phyloP scores from a whole-genome alignment of 345 rosid genomes.

The Lagerstroemia speciosa region DNA sequence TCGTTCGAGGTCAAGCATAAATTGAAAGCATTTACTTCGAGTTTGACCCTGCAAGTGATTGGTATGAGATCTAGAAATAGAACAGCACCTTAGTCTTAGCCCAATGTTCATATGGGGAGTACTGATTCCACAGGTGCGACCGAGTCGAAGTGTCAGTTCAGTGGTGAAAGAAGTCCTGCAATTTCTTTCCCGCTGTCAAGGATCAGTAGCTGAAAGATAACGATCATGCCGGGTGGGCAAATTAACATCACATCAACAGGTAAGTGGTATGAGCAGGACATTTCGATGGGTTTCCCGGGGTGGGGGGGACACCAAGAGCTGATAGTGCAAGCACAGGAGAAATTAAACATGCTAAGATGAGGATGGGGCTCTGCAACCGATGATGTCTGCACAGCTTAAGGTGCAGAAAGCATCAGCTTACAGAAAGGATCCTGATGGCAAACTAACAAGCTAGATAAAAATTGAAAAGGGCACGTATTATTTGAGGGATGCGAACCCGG shows the following conservation, averaged over 20 bases:
- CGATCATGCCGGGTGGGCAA: conserved; percentile 87
- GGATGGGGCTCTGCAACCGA: no score
- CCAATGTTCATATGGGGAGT: conserved; percentile 89
- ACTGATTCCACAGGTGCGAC: conserved; percentile 60
- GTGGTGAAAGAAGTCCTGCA: conserved; percentile 90
- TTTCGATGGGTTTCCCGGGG: no score
- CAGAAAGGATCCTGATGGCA: no score
- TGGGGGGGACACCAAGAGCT: no score
- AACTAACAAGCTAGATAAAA: background rate
- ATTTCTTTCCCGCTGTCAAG: conserved; percentile 94
- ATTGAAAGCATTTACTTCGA: background rate
- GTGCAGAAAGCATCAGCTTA: no score
- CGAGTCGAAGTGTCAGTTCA: conserved; percentile 69
- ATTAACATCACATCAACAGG: conserved; percentile 5
- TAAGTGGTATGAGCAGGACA: no score
- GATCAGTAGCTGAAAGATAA: conserved; percentile 85
- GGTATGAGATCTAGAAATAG: conserved; percentile 5
- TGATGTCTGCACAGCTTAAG: no score
- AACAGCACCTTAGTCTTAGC: conserved; percentile 82
- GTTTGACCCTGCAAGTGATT: background rate
- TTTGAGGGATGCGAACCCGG: background rate
- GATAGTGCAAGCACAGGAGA: no score
- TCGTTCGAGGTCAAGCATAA: background rate
- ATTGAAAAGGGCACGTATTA: background rate
- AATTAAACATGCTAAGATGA: no score